Evolutionary conservation across 192 early-diverging fungal genomes (phyloP), one percentile per base, ranked within the genome.

Genomic region (Entrophospora sp.): DNA sequence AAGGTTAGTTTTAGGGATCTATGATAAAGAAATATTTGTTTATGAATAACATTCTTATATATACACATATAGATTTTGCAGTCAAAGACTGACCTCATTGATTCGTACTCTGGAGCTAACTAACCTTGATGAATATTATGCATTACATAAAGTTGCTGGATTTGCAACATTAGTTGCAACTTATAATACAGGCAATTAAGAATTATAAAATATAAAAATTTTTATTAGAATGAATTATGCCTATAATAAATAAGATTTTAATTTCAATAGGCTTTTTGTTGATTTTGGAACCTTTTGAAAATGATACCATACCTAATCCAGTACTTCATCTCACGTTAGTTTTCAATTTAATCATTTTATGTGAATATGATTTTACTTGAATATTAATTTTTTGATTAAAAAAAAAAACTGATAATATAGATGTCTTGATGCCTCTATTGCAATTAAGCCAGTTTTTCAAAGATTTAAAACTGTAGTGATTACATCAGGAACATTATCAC

Each of bases 401-500:
- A 22, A 13, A 28, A 56, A 18, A 18, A 16, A n/a, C 27, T 30
- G n/a, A 45, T 18, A 12, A 35, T 70, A 49, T 61, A 89, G 87
- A 13, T 99, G 97, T 69, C 74, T 99, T 35, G 97, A 99, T 74
- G 94, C 97, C 0, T 90, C 95, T 1, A 80, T 98, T 53, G 96
- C 96, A 3, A 97, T 99, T 66, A 86, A 85, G 68, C 97, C 97
- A 13, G 89, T 99, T 10, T 98, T 99, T 82, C 86, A 95, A 27
- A 82, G 95, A 16, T 99, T 98, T 77, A 87, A 86, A 58, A 88
- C 91, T 2, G 97, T 99, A 9, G 88, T 97, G 53, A 97, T 99
- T 71, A 99, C 97, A 0, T 98, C 96, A 2, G 97, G 97, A 57
- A 99, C 97, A n/a, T 77, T 99, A 48, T 99, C 97, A 13, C 97